Conservation (phyloP, 179 eudicot genomes). For the Drosera spatulata region DNA sequence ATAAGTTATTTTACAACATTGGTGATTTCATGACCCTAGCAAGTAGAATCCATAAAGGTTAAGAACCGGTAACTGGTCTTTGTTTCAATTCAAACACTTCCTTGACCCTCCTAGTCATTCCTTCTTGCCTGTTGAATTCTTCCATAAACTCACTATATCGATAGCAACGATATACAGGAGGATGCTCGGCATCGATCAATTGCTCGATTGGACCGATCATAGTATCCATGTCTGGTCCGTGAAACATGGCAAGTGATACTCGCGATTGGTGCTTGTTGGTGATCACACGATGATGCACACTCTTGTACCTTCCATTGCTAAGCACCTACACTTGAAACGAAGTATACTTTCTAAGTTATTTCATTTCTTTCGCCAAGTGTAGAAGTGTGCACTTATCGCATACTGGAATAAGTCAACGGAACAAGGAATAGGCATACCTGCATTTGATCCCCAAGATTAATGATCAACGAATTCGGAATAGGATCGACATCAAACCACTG, state of each 20-base stretch:
- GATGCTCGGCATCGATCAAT: conserved; percentile 2
- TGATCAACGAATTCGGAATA: conserved; percentile 15
- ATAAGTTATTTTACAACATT: too few relatives aligned
- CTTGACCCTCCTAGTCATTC: conserved; percentile 6
- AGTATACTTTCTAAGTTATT: too few relatives aligned
- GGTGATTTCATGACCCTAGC: too few relatives aligned
- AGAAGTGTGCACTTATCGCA: too few relatives aligned
- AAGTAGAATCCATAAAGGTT: too few relatives aligned
- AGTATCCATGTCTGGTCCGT: conserved; percentile 12
- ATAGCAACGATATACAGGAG: conserved; percentile 6
- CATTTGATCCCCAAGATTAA: conserved; percentile 31
- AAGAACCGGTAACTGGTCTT: too few relatives aligned
- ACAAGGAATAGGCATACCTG: conserved; percentile 4
- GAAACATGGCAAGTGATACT: conserved; percentile 14
- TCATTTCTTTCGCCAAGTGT: too few relatives aligned
- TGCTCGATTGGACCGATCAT: conserved; percentile 6
- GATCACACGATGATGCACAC: conserved; percentile 12
- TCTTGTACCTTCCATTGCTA: conserved; percentile 12
- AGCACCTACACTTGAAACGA: too few relatives aligned
- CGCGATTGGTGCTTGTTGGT: conserved; percentile 3
- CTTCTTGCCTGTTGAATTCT: conserved; percentile 9
- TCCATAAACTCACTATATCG: conserved; percentile 7
- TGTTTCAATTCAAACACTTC: conserved; percentile 4
- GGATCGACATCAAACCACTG: conserved; percentile 23
- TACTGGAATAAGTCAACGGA: too few relatives aligned